These are phyloP conservation scores for Phaffia australis DNA, from an alignment of 768 basidiomycete species.

Conservation along the genomic window DNA sequence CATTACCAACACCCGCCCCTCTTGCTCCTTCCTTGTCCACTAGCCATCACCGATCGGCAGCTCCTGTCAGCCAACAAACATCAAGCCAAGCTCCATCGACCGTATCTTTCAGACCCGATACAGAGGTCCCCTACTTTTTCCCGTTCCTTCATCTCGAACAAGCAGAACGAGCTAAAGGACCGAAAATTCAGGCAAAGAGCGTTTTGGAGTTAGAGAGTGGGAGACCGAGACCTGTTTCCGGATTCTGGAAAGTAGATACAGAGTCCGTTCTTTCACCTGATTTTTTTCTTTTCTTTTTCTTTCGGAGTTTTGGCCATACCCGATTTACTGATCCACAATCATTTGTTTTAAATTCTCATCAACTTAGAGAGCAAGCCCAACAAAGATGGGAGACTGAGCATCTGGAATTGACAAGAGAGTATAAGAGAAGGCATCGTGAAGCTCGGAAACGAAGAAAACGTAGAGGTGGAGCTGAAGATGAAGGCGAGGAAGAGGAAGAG, in stretches of 20 bases:
- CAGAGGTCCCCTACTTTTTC: slow-evolving; percentile 25
- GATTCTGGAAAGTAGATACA: slow-evolving; percentile 29
- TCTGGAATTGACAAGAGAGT: slow-evolving; percentile 37
- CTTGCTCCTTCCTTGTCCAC: neutral
- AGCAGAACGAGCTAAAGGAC: slow-evolving; percentile 22
- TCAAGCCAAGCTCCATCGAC: neutral
- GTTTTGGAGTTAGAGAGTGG: slow-evolving; percentile 15
- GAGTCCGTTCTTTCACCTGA: slow-evolving; percentile 27
- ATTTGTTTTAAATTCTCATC: neutral
- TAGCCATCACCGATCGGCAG: neutral
- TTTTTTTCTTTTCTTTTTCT: neutral
- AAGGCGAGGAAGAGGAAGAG: slow-evolving; percentile 15
- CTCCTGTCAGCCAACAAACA: neutral
- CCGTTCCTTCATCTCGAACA: slow-evolving; percentile 23
- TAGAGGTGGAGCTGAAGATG: slow-evolving; percentile 14
- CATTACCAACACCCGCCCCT: slow-evolving; percentile 8
- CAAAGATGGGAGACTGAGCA: slow-evolving; percentile 35
- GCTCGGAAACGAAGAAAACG: slow-evolving; percentile 34
- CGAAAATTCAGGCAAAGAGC: slow-evolving; percentile 18
- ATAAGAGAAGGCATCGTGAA: slow-evolving; percentile 38
- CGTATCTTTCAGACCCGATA: slow-evolving; percentile 18
- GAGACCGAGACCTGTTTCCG: slow-evolving; percentile 13
- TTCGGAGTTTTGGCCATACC: neutral
- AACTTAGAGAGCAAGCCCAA: slow-evolving; percentile 33
- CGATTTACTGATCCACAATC: neutral